These are phyloP conservation scores for Aureobasidium sp. DNA, from an alignment of 2,329 filamentous ascomycete species.

Conservation along the genomic window DNA sequence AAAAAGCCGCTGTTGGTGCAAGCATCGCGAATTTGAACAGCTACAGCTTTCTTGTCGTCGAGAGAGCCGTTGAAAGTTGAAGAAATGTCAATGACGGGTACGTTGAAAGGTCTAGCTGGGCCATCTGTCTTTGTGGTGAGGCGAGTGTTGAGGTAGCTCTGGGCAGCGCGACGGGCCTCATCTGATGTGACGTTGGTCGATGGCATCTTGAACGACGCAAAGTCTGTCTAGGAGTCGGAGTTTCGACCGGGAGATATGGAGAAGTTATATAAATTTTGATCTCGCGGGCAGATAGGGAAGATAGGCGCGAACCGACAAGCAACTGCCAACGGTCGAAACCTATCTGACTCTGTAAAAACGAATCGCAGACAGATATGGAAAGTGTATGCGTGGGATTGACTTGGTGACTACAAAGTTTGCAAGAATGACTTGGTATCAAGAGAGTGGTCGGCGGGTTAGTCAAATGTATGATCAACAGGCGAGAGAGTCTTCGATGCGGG, in stretches of 20 bases:
- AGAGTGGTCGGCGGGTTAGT: conserved; percentile 3
- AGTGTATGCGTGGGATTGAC: background rate
- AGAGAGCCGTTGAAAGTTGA: conserved; percentile 29
- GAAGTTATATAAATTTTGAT: background rate
- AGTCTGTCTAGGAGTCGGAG: background rate
- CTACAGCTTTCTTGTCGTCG: conserved; percentile 30
- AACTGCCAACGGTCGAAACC: background rate
- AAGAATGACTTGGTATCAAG: background rate
- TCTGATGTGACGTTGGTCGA: background rate
- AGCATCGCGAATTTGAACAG: conserved; percentile 33
- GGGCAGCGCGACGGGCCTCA: conserved; percentile 7
- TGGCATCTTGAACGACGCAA: background rate
- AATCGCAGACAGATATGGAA: background rate
- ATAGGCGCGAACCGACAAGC: background rate
- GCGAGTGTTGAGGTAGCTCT: conserved; percentile 9
- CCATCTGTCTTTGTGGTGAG: background rate
- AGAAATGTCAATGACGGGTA: conserved; percentile 35
- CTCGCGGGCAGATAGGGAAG: background rate
- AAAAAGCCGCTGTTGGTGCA: conserved; percentile 29
- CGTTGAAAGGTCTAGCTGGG: background rate
- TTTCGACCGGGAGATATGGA: background rate
- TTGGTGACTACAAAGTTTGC: background rate
- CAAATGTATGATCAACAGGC: conserved; percentile 6
- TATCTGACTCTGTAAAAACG: background rate
- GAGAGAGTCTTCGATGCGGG: background rate